Evolutionary conservation across 2,329 filamentous ascomycete species (phyloP).

Genomic region (Thielaviopsis euricoi): DNA sequence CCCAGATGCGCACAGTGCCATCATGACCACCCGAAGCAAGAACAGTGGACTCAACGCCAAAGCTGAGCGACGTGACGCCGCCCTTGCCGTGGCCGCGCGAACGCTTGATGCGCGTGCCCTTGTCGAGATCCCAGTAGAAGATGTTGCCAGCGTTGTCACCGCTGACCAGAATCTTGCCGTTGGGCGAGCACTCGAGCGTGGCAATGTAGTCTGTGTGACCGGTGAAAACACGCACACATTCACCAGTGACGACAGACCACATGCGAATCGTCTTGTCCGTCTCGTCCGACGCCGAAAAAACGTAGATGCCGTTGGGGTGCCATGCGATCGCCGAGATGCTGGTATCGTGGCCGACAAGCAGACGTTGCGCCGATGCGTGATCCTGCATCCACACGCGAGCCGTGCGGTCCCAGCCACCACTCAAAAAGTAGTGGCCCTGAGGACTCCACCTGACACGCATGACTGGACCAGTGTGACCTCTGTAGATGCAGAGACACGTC

Average conservation of each 20-base stretch:
- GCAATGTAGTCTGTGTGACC: constrained; percentile 83
- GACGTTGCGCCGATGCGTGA: constrained; percentile 71
- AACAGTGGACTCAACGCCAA: constrained; percentile 81
- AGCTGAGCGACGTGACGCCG: constrained; percentile 84
- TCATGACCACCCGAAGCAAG: constrained; percentile 84
- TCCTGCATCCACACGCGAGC: constrained; percentile 86
- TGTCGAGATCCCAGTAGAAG: constrained; percentile 84
- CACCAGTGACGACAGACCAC: constrained; percentile 85
- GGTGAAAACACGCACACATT: constrained; percentile 78
- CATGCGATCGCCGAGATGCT: constrained; percentile 84
- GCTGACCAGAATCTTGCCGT: constrained; percentile 79
- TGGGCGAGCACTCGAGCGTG: constrained; percentile 67
- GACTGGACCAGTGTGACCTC: constrained; percentile 77
- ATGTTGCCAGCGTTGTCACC: constrained; percentile 82
- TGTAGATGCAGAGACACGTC: constrained; percentile 87
- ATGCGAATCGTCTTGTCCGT: constrained; percentile 83
- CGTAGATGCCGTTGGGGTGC: constrained; percentile 85
- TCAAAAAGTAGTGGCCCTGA: constrained; percentile 88
- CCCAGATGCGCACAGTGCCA: constrained; percentile 87
- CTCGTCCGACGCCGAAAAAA: constrained; percentile 82
- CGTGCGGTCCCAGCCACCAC: constrained; percentile 75
- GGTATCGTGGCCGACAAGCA: constrained; percentile 85
- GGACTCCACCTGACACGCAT: constrained; percentile 83
- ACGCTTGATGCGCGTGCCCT: constrained; percentile 72
- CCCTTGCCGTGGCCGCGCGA: constrained; percentile 89